Evolutionary conservation across 1,284 basidiomycete species (phyloP), one percentile per base, ranked within the genome.

Genomic region (Malassezia furfur): DNA sequence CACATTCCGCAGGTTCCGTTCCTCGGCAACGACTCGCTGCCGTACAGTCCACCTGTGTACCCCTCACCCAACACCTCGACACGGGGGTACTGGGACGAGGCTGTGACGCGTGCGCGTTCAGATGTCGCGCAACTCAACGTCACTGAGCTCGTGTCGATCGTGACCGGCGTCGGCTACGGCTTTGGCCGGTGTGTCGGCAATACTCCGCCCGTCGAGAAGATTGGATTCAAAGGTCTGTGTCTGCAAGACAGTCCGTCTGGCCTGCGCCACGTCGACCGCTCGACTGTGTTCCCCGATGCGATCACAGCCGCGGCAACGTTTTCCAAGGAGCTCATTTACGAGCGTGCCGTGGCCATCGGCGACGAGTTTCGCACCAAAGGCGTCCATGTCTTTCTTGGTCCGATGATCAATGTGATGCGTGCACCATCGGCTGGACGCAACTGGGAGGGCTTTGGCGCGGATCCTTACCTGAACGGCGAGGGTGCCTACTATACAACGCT

Each of bases 311-410:
- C 83, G 5, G 78, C 85, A 12, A 85, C 86, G 2, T 81, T 78
- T 75, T 85, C 85, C 70, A 81, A 84, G 45, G 80, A 81, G 12
- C 77, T 90, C 35, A 83, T 89, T 43, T 84, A 85, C 57, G 73
- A 78, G 17, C 83, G 88, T 31, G 88, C 86, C 15, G 65, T 81
- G 10, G 84, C 81, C 50, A 84, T 91, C 81, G 88, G 87, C 31
- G 70, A 78, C 43, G 88, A 93, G 76, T 83, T 85, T 76, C 80
- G 80, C 59, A 84, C 81, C 37, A 89, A 91, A 71, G 89, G 89
- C 40, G 84, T 85, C 54, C 81, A 91, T 67, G 79, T 85, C 54
- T 81, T 80, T 8, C 77, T 86, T 8, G 83, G 83, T 8, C 71
- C 71, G 19, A 59, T 62, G 55, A 57, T 61, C 51, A 64, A 62